phyloP scores from a whole-genome alignment of 371 early-diverging fungal species.

The Rhizomucor miehei region DNA sequence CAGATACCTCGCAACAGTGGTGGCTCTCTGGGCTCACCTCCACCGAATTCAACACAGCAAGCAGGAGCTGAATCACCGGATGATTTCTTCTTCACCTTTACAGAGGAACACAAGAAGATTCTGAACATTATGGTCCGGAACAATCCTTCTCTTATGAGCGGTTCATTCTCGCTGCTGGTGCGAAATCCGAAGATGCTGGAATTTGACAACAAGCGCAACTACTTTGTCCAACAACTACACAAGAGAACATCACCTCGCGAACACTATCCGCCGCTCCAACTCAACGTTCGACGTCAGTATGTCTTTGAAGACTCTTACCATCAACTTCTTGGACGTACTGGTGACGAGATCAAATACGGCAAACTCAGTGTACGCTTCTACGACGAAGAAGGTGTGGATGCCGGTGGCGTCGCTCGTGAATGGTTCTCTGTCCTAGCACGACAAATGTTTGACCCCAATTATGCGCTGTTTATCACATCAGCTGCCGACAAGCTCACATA shows the following conservation, averaged over 20 bases:
- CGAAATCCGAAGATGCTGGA: slow-evolving; percentile 97
- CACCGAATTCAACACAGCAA: not conserved
- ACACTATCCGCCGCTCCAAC: slow-evolving; percentile 69
- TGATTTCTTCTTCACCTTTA: slow-evolving; percentile 82
- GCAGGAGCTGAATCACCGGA: slow-evolving; percentile 43
- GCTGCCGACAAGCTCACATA: slow-evolving; percentile 95
- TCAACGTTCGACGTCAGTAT: slow-evolving; percentile 90
- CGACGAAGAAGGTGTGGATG: slow-evolving; percentile 98
- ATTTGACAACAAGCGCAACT: slow-evolving; percentile 98
- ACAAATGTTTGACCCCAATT: slow-evolving; percentile 99
- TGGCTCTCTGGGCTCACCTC: slow-evolving; percentile 5
- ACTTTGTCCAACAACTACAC: slow-evolving; percentile 93
- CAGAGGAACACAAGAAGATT: slow-evolving; percentile 93
- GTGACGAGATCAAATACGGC: slow-evolving; percentile 92
- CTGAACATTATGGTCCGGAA: slow-evolving; percentile 96
- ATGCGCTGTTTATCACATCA: slow-evolving; percentile 95
- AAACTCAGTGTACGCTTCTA: slow-evolving; percentile 94
- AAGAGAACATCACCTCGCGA: slow-evolving; percentile 70
- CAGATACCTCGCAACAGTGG: slow-evolving; percentile 10
- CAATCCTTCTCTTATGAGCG: slow-evolving; percentile 93
- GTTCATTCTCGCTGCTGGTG: slow-evolving; percentile 94
- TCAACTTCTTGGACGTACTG: slow-evolving; percentile 86
- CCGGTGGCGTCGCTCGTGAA: slow-evolving; percentile 98
- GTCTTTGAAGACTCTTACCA: slow-evolving; percentile 98
- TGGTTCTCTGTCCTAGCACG: slow-evolving; percentile 97